These are phyloP conservation scores for Thymus quinquecostatus DNA, from an alignment of 257 asterid genomes.

Conservation along the genomic window DNA sequence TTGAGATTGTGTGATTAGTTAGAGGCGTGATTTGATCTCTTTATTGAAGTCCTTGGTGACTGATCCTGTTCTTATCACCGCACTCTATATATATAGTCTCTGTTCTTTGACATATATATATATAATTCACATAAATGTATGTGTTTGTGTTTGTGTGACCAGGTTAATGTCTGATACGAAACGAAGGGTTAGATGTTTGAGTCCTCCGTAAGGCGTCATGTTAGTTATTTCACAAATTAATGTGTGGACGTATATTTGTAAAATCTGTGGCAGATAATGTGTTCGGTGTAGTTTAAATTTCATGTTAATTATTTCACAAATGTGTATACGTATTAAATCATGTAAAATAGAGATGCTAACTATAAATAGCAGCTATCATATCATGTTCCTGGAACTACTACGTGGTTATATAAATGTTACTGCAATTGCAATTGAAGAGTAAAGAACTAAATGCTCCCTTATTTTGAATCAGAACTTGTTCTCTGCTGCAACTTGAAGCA, in stretches of 20 bases:
- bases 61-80: not conserved
- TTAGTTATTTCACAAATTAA: no score
- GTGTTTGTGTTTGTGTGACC: not conserved
- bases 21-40: not conserved
- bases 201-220: no score
- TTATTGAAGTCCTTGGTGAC: not conserved
- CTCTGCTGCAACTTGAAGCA: constrained; percentile 76
- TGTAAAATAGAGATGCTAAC: constrained; percentile 9
- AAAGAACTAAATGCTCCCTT: constrained; percentile 28
- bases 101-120: not conserved
- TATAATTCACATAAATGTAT: not conserved
- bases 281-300: not conserved
- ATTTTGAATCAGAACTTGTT: constrained; percentile 51
- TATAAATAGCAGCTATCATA: not conserved
- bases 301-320: not conserved
- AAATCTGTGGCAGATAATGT: no score
- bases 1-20: not conserved
- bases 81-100: not conserved
- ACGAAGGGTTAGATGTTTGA: no score
- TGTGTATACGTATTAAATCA: not conserved
- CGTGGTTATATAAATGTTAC: not conserved
- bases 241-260: no score
- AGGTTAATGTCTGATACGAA: no score
- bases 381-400: not conserved
- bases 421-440: constrained; percentile 11